Percentiles rank a stretch among this genome's conserved stretches.
Evolutionary conservation across 1,139 yeast species (phyloP).

Genomic region (Scheffersomyces cryptocercus): DNA sequence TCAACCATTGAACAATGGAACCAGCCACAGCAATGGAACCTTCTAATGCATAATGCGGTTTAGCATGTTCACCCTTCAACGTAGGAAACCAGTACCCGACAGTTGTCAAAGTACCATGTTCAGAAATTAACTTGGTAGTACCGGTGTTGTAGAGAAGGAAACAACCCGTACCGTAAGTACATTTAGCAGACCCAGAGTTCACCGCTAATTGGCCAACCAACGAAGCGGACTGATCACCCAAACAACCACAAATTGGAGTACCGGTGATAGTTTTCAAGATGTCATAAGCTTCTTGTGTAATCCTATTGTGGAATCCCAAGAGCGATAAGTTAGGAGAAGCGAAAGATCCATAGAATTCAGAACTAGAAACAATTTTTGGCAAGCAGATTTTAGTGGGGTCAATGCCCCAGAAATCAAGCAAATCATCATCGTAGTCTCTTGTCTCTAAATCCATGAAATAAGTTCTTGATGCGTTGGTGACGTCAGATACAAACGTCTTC

Average conservation of each 20-base stretch:
- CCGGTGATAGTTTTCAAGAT: conserved; percentile 52
- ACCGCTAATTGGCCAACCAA: conserved; percentile 91
- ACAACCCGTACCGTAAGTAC: conserved; percentile 98
- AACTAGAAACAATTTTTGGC: conserved; percentile 80
- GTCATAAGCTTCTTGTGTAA: conserved; percentile 53
- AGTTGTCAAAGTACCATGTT: conserved; percentile 85
- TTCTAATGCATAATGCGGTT: conserved; percentile 87
- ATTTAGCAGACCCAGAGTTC: conserved; percentile 82
- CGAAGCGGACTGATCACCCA: conserved; percentile 95
- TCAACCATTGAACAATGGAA: conserved; percentile 89
- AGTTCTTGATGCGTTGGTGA: conserved; percentile 90
- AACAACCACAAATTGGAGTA: conserved; percentile 83
- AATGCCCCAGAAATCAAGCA: conserved; percentile 76
- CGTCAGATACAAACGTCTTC: conserved; percentile 74
- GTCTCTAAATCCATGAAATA: conserved; percentile 85
- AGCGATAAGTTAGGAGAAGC: conserved; percentile 55
- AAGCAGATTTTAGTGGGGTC: conserved; percentile 68
- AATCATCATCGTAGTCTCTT: conserved; percentile 71
- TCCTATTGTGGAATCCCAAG: conserved; percentile 52
- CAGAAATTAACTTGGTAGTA: conserved; percentile 57
- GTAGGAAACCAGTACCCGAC: conserved; percentile 87
- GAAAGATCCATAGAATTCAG: conserved; percentile 78
- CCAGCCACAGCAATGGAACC: conserved; percentile 98
- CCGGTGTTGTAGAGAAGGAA: conserved; percentile 91
- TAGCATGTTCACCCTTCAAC: conserved; percentile 48